Base-by-base conservation (phyloP, 768 basidiomycete genomes). In the Boletus reticulatus region DNA sequence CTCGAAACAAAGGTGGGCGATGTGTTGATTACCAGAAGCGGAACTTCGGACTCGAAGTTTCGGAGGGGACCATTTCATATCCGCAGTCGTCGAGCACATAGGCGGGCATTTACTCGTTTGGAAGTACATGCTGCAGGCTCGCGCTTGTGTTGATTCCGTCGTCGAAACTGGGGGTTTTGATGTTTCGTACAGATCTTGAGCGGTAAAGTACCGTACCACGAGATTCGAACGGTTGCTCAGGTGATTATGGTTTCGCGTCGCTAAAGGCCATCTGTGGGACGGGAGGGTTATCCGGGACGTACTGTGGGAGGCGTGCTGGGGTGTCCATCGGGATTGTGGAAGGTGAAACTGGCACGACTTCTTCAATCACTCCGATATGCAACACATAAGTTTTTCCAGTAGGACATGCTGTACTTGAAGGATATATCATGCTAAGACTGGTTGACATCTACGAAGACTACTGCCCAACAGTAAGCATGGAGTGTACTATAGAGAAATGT, bases 101-200 rank as follows among this genome's bases (percentile, higher is more conserved):
- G 48, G 56, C 61, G 3, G 68, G 72, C 39, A 47, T 72, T 6
- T 68, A 70, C 19, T 72, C 70, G 6, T 70, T 68, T 17, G 70
- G 68, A 45, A 50, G 70, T 2, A 32, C 43, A 72, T 65, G 61
- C 27, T 70, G 5, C 65, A 72, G 57, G 68, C 66, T 27, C 20
- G 50, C 10, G 4, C 9, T 39, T 24, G 6, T n/a, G 17, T 19
- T 20, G 16, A 4, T 38, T 37, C 24, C 8, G 1, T 46, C 12
- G 7, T 0, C 9, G 4, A 27, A 9, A 14, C n/a, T 29, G 36
- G 32, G 3, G 4, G 43, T 2, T 17, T 16, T 59, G 43, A 66
- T 20, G 11, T 31, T 20, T 29, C 27, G 0, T 27, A 7, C 34
- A 69, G 69, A 60, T 43, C 1, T 29, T 69, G 50, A 69, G 49